phyloP scores from a whole-genome alignment of 2,329 filamentous ascomycete genomes.

The Sclerotinia spermophila region DNA sequence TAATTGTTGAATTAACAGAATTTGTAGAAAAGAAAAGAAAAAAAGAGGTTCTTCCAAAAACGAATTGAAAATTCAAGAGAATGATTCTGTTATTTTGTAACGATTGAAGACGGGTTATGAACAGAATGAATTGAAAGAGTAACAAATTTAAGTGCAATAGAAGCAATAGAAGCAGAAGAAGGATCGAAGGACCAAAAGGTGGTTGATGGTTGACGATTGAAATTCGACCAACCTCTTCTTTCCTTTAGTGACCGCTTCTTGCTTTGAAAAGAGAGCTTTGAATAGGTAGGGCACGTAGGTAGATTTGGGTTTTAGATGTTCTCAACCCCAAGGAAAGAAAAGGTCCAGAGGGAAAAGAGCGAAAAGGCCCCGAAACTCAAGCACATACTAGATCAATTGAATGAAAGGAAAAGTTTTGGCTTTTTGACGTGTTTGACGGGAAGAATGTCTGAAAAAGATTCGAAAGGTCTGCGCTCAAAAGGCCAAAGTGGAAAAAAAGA shows the following conservation, averaged over 20 bases:
- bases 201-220: too few species aligned
- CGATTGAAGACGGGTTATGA: background rate
- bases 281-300: too few species aligned
- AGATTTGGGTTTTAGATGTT: background rate
- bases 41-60: conserved; percentile 15
- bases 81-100: conserved; percentile 11
- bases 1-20: conserved; percentile 6
- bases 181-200: background rate
- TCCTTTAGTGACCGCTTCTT: conserved; percentile 11
- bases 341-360: background rate
- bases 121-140: background rate
- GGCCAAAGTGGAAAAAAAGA: background rate
- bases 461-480: conserved; percentile 1
- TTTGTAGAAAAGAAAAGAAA: conserved; percentile 13
- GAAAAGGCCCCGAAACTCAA: background rate
- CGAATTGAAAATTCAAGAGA: conserved; percentile 19
- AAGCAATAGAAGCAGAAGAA: background rate
- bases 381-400: background rate
- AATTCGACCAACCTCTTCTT: conserved; percentile 4
- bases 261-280: background rate
- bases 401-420: background rate
- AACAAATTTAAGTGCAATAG: background rate
- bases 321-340: background rate
- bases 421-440: background rate
- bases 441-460: background rate